Evolutionary conservation across 2,329 filamentous ascomycete species (phyloP).

Genomic region (Aspergillus spinulosporus): DNA sequence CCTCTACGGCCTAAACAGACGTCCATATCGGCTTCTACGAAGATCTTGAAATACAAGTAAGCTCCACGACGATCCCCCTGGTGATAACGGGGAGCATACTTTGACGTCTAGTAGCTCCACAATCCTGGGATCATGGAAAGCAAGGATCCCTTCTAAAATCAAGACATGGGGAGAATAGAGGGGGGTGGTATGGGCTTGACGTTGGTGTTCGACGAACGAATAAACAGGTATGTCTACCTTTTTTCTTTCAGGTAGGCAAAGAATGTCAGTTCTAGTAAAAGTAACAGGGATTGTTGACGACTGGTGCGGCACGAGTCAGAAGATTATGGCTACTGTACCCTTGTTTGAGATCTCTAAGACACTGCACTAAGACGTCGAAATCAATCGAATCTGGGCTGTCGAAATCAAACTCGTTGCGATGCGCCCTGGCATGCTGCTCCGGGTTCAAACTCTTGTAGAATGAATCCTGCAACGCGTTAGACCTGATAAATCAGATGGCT

Average conservation of each 20-base stretch:
- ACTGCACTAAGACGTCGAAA: constrained; percentile 82
- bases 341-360: constrained; percentile 79
- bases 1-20: constrained; percentile 86
- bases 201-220: constrained; percentile 88
- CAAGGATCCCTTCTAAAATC: constrained; percentile 94
- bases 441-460: constrained; percentile 89
- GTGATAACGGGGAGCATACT: constrained; percentile 48
- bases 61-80: not conserved
- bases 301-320: not conserved
- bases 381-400: constrained; percentile 93
- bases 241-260: constrained; percentile 30
- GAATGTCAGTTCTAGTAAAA: constrained; percentile 17
- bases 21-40: constrained; percentile 93
- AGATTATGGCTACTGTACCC: constrained; percentile 60
- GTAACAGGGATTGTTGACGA: not conserved
- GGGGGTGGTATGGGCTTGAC: constrained; percentile 74
- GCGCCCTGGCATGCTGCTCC: constrained; percentile 77
- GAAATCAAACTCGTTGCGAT: constrained; percentile 92
- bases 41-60: constrained; percentile 61
- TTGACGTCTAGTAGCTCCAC: constrained; percentile 88
- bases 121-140: constrained; percentile 83
- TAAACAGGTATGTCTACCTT: constrained; percentile 86
- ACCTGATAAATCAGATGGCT: not conserved
- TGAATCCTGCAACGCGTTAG: constrained; percentile 66
- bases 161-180: constrained; percentile 97